These are phyloP conservation scores for Sugiyamaella valdiviana DNA, from an alignment of 805 yeast species.

Conservation along the genomic window DNA sequence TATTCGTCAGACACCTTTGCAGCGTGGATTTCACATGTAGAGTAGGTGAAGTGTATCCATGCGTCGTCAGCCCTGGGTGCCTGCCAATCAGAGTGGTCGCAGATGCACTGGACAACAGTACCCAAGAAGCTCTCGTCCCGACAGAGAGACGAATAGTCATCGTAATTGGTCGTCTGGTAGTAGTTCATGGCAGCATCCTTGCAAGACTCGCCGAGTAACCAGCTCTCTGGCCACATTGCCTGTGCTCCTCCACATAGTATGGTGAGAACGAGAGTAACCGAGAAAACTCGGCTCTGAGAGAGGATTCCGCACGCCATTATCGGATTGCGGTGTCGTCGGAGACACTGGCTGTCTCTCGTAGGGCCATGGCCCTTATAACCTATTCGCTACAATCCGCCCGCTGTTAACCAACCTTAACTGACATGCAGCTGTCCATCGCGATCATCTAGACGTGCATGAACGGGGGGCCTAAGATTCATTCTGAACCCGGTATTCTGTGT, in stretches of 20 bases:
- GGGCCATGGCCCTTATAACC: too few relatives aligned
- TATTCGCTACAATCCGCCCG: too few relatives aligned
- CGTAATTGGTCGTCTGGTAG: conserved; percentile 18
- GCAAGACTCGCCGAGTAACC: conserved; percentile 23
- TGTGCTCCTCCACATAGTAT: not conserved
- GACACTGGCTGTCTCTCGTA: not conserved
- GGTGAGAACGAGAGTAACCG: not conserved
- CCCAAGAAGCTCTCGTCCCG: conserved; percentile 23
- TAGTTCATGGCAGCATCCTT: conserved; percentile 12
- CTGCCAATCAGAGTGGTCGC: conserved; percentile 18
- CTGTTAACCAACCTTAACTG: not conserved
- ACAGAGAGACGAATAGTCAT: conserved; percentile 30
- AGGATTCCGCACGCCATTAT: not conserved
- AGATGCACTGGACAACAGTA: conserved; percentile 31
- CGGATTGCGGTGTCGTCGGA: not conserved
- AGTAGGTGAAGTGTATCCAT: conserved; percentile 27
- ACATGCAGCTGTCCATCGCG: not conserved
- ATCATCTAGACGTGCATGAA: not conserved
- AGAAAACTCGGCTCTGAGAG: not conserved
- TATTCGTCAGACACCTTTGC: conserved; percentile 14
- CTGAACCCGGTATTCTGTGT: not conserved
- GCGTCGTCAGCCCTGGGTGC: conserved; percentile 26
- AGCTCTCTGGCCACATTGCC: conserved; percentile 21
- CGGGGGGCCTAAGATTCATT: not conserved
- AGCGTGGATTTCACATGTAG: conserved; percentile 23